Evolutionary conservation across 1,284 basidiomycete species (phyloP).

Genomic region (Cystobasidium pallidum): DNA sequence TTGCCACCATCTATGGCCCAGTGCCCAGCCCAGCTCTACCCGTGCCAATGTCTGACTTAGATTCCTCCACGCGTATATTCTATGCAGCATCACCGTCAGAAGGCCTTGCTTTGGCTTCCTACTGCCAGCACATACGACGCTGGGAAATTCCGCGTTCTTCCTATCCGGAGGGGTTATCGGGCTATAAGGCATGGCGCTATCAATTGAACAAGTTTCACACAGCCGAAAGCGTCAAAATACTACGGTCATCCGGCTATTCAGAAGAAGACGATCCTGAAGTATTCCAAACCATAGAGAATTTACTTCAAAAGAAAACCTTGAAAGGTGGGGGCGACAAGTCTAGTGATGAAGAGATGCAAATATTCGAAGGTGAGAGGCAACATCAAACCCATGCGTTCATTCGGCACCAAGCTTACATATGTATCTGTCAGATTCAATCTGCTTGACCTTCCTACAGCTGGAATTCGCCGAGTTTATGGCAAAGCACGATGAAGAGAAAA

Average conservation of each 20-base stretch:
- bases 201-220: conserved; percentile 37
- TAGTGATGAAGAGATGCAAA: conserved; percentile 42
- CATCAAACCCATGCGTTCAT: neutral
- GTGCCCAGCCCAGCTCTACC: neutral
- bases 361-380: conserved; percentile 34
- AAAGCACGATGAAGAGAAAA: conserved; percentile 41
- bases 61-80: too few relatives aligned
- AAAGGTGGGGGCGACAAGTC: conserved; percentile 41
- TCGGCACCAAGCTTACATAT: neutral
- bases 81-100: conserved; percentile 29
- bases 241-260: conserved; percentile 10
- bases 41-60: neutral
- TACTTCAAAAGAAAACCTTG: conserved; percentile 41
- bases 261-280: conserved; percentile 20
- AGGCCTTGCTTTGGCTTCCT: conserved; percentile 20
- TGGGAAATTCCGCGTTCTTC: conserved; percentile 38
- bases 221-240: conserved; percentile 11
- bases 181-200: conserved; percentile 39
- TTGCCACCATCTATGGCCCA: neutral
- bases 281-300: conserved; percentile 19
- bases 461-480: conserved; percentile 41
- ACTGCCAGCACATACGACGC: conserved; percentile 37
- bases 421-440: conserved; percentile 23
- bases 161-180: conserved; percentile 40
- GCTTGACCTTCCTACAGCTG: conserved; percentile 40